Base-by-base conservation (phyloP, 495 filamentous ascomycete species). In the Apiosordaria backusii region DNA sequence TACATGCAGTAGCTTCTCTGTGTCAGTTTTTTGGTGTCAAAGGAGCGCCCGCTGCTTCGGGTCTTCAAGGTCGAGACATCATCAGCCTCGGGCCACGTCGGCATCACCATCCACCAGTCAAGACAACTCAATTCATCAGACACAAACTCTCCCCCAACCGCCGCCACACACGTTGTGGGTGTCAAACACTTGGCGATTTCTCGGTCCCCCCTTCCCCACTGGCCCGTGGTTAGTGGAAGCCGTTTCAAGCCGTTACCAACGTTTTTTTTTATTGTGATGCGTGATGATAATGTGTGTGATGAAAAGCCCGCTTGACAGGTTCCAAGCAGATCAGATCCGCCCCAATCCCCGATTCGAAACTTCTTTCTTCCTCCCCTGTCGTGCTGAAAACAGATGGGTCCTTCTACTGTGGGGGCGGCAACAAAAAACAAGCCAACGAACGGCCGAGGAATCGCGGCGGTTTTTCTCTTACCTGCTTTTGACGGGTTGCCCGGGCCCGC, bases 351-450 rank as follows among this genome's bases (percentile, higher is more conserved):
- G 35, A 45, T 45, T 45, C 35, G 35, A 45, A 29, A 29, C 27
- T 7, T 29, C 27, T 29, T 29, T n/a, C n/a, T n/a, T n/a, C n/a
- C n/a, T n/a, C 22, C 57, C 59, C 21, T 61, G 59, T 27, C 6
- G 59, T 45, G 59, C 59, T 61, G 59, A 61, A 50, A 61, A 61
- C 9, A 40, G 27, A 61, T 61, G 59, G 29, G 59, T 45, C 35
- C 35, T 45, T 45, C 27, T 18, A 7, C 18, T 61, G 59, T 61
- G 59, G 59, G 59, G 59, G 29, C 3, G 50, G 19, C 19, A 16
- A 29, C 23, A 19, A 25, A 29, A 21, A 57, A 57, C 19, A 3
- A 57, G 13, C 10, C n/a, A 57, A 21, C 15, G 50, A 18, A 53
- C 4, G 50, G 16, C 15, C 15, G 50, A 53, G 50, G 19, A 53